Conservation (phyloP, 495 filamentous ascomycete genomes). For the Penicillium taxi region DNA sequence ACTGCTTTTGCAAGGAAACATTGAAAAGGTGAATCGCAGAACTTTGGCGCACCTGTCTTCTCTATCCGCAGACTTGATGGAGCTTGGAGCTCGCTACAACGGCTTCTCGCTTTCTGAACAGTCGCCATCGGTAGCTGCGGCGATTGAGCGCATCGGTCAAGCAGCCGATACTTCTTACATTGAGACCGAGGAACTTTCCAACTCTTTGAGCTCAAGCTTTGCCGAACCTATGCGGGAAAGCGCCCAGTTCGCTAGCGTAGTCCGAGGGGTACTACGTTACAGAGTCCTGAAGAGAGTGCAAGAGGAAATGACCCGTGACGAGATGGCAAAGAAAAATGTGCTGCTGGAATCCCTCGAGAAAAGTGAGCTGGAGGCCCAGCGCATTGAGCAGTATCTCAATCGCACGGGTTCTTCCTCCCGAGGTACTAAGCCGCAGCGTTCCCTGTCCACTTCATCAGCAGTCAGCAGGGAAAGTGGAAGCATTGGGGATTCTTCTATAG, state of each 20-base stretch:
- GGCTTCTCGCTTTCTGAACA: constrained; percentile 94
- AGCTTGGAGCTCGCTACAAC: constrained; percentile 89
- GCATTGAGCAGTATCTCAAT: constrained; percentile 85
- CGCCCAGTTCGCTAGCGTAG: constrained; percentile 92
- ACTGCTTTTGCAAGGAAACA: constrained; percentile 73
- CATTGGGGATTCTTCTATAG: constrained; percentile 59
- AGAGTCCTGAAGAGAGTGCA: constrained; percentile 87
- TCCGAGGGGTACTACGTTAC: constrained; percentile 79
- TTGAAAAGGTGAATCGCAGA: constrained; percentile 90
- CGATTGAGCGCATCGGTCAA: constrained; percentile 90
- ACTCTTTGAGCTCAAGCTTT: constrained; percentile 75
- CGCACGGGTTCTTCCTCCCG: constrained; percentile 46
- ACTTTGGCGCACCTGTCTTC: constrained; percentile 76
- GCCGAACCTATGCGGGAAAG: constrained; percentile 96
- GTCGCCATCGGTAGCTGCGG: constrained; percentile 76
- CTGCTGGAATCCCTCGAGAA: constrained; percentile 76
- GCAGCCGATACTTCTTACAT: constrained; percentile 95
- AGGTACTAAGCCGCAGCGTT: constrained; percentile 51
- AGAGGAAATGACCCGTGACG: constrained; percentile 92
- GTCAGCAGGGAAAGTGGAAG: constrained; percentile 38
- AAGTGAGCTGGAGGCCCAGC: constrained; percentile 82
- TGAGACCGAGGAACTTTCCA: constrained; percentile 83
- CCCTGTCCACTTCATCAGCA: constrained; percentile 50
- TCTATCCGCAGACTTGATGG: constrained; percentile 78
- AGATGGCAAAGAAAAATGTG: constrained; percentile 70